Base-by-base conservation (phyloP, 139 green algal genomes). In the Tetradesmus obliquus region DNA sequence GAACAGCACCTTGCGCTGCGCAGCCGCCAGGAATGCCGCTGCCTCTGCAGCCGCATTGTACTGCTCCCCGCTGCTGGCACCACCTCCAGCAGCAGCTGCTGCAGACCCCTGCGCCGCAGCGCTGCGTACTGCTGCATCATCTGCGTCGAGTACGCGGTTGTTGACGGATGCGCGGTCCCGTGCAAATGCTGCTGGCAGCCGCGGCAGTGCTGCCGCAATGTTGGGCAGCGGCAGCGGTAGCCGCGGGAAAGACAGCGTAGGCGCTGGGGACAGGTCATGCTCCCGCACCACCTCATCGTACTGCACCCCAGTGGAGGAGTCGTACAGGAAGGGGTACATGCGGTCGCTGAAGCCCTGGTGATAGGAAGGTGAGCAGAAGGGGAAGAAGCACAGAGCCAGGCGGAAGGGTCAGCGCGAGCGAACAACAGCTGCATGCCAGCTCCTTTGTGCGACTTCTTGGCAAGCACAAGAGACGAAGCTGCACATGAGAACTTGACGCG, bases 321-420 rank as follows among this genome's bases (percentile, higher is more conserved):
- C 88, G 20, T 91, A 91, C 24, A 87, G 32, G 60, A 87, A 91
- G 17, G 76, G 55, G 24, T 87, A 86, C 88, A 91, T 87, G 54
- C 57, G 76, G 55, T 91, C 88, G 17, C 76, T 91, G 79, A 91
- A 91, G 15, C 88, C 88, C 88, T 91, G 88, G 55, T 51, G 55
- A 7, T 53, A 3, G 2, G 1, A 24, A 24, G 80, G 5, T 62
- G 10, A 6, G 10, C 13, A 12, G 12, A 7, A n/a, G 12, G 15
- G 80, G 22, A n/a, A 24, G 22, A 8, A 2, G 1, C 5, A 24
- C 79, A 57, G 5, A 13, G 72, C 19, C 6, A 24, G 72, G 19
- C 15, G 72, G 72, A 81, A 72, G 12, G 60, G 10, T 72, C 10
- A 72, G 60, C 32, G 32, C 32, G 32, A 45, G 32, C 32, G 32